phyloP scores from a whole-genome alignment of 176 grass and related monocot genomes.

The Guadua angustifolia region DNA sequence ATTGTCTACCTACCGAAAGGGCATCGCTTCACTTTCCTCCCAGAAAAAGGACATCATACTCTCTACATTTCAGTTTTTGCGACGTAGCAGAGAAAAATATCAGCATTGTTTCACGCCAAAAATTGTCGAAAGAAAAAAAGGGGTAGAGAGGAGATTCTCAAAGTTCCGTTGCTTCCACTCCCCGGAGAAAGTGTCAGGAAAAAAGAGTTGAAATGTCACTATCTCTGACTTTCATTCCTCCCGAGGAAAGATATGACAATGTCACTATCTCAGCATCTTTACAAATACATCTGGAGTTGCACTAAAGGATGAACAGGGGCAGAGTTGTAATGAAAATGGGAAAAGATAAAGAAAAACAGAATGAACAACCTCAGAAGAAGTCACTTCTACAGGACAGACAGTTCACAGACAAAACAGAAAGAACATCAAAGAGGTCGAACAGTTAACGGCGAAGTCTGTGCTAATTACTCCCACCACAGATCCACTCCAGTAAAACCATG shows the following conservation, averaged over 20 bases:
- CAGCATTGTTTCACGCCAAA: not conserved
- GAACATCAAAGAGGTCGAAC: not conserved
- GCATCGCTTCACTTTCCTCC: slow-evolving; percentile 1
- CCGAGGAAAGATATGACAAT: not conserved
- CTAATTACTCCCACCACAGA: not conserved
- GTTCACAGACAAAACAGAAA: not conserved
- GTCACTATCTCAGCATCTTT: not conserved
- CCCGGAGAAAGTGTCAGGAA: not conserved
- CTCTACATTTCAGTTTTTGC: not conserved
- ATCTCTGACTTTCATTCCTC: not conserved
- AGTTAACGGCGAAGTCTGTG: not conserved
- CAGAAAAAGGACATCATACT: not conserved
- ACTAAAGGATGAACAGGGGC: not conserved
- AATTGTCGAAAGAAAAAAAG: not conserved
- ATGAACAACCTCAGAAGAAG: not conserved
- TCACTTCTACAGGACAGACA: not conserved
- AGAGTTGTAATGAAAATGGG: not conserved
- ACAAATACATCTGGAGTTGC: not conserved
- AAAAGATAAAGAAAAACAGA: not conserved
- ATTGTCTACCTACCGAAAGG: not conserved
- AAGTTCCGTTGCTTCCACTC: not conserved
- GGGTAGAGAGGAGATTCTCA: not conserved
- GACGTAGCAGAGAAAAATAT: slow-evolving; percentile 23
- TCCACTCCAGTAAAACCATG: not conserved
- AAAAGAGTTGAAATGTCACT: not conserved